Base-by-base conservation (phyloP, 148 eudicot species). In the Pouteria glomerata region DNA sequence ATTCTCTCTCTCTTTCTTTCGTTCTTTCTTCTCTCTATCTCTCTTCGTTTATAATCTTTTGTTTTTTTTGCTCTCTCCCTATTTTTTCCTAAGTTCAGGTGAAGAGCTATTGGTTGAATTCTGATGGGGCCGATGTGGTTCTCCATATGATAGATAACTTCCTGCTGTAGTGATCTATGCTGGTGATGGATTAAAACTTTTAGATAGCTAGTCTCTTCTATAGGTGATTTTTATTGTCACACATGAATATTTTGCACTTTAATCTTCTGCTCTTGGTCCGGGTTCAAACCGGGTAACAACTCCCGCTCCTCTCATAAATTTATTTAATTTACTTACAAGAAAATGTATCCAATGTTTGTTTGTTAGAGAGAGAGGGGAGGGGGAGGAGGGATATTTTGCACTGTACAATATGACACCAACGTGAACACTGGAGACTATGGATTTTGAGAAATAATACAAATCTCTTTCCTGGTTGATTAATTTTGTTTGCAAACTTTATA, bases 91-190 rank as follows among this genome's bases (percentile, higher is more conserved):
- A 39, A 68, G 50, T 63, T 39, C 75, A 93, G 98, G 98, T 93
- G 76, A 90, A 93, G 79, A 88, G 81, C 77, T 90, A 93, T 78
- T 87, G 90, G 93, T 70, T 93, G 68, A 88, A 88, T 74, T 91
- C 97, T 58, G 98, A 93, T 76, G 98, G 98, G 35, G 91, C 85
- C 26, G 96, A 88, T 75, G 98, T 93, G 76, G 88, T 93, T 37
- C 77, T 78, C 71, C 98, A 93, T 69, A 90, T 93, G 94, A 88
- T 93, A 61, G 90, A 93, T 74, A 88, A 93, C 79, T 90, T 93
- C 74, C 75, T 71, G 57, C 83, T 92, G 27, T 92, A 79, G 30
- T 29, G 37, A 23, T 56, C 15, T 21, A 29, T 16, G 26, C 53
- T 47, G 31, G 67, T 11, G 18, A 3, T 30, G 59, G 42, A 1